Conservation (phyloP, 306 rosid genomes). For the Urtica urens region DNA sequence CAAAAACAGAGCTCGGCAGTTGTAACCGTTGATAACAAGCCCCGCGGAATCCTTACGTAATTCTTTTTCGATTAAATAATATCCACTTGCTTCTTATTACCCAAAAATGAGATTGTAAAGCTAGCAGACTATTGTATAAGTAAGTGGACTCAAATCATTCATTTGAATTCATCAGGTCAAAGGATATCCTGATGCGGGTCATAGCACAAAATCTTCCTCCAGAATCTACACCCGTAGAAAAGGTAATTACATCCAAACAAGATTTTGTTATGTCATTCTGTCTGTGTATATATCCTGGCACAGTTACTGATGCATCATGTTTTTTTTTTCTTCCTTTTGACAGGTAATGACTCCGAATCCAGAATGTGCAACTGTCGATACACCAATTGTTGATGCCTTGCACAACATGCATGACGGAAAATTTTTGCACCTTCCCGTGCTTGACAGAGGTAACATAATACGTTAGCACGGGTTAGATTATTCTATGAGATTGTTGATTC, state of each 20-base stretch:
- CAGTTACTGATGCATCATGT: background rate
- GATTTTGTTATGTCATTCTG: constrained; percentile 1
- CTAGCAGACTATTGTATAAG: background rate
- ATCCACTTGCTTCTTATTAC: constrained; percentile 1
- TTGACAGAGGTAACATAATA: constrained; percentile 62
- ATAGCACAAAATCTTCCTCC: constrained; percentile 69
- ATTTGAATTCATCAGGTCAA: constrained; percentile 44
- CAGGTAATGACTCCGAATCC: constrained; percentile 97
- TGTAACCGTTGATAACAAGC: constrained; percentile 59
- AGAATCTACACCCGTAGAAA: constrained; percentile 66
- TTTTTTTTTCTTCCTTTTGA: constrained; percentile 12
- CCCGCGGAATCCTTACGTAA: constrained; percentile 87
- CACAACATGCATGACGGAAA: constrained; percentile 91
- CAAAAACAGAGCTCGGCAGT: constrained; percentile 56
- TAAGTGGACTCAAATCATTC: constrained; percentile 6
- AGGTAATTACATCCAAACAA: constrained; percentile 39
- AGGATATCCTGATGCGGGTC: constrained; percentile 91
- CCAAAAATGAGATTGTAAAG: background rate
- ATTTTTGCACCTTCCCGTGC: constrained; percentile 81
- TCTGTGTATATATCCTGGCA: no score
- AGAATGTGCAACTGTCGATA: constrained; percentile 68
- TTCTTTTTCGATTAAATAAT: constrained; percentile 15
- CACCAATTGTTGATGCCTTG: constrained; percentile 91
- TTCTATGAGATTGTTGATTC: no score
- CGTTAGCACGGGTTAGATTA: no score